phyloP scores from a whole-genome alignment of 23 red algal genomes.

The Gracilaria domingensis region DNA sequence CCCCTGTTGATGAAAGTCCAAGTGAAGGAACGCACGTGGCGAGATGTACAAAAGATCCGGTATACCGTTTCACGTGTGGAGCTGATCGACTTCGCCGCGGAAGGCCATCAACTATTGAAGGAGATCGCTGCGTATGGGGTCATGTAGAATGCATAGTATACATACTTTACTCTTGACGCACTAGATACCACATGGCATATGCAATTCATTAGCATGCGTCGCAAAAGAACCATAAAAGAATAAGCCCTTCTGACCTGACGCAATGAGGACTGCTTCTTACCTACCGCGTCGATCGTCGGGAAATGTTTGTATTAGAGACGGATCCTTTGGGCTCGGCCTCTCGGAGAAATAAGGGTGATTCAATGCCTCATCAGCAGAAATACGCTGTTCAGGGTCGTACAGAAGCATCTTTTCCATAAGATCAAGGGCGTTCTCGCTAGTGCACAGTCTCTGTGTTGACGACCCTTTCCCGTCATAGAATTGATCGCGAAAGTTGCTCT shows the following conservation, averaged over 20 bases:
- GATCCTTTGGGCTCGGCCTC: conserved; percentile 60
- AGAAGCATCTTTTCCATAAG: conserved; percentile 75
- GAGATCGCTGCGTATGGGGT: conserved; percentile 75
- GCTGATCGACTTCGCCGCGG: conserved; percentile 76
- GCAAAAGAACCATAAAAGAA: neutral
- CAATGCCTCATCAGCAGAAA: conserved; percentile 76
- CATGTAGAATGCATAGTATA: conserved; percentile 22
- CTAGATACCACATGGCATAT: neutral
- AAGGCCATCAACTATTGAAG: conserved; percentile 70
- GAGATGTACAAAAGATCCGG: conserved; percentile 80
- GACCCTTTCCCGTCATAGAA: conserved; percentile 13
- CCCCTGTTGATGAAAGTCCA: conserved; percentile 83
- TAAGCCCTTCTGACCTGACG: neutral
- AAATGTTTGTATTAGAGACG: conserved; percentile 65
- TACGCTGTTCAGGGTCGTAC: conserved; percentile 76
- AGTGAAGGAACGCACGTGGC: conserved; percentile 81
- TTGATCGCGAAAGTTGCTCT: neutral
- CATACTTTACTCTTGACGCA: neutral
- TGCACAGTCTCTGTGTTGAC: conserved; percentile 7
- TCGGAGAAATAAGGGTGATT: conserved; percentile 83
- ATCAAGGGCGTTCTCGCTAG: conserved; percentile 50
- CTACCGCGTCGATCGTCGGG: conserved; percentile 30
- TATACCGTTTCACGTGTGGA: conserved; percentile 82
- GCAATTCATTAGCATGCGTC: neutral
- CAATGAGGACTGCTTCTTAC: neutral